phyloP scores from a whole-genome alignment of 1,284 basidiomycete species.

The Caloboletus inedulis region DNA sequence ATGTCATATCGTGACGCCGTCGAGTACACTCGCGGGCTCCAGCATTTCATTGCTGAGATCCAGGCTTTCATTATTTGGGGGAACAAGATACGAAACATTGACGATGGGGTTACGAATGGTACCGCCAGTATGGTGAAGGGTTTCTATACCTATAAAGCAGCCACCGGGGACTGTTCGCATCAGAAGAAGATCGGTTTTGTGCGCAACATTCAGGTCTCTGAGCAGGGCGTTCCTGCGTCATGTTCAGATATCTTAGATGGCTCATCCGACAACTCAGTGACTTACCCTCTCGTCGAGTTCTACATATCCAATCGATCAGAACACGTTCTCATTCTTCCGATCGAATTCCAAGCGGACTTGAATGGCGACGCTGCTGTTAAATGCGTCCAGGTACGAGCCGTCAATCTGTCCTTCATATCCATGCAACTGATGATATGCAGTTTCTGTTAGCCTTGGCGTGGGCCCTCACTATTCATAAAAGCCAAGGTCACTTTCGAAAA shows the following conservation, averaged over 20 bases:
- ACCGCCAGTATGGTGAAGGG: not conserved
- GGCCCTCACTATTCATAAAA: slow-evolving; percentile 82
- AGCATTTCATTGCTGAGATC: too few species aligned
- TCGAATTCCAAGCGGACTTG: not conserved
- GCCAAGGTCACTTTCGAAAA: slow-evolving; percentile 72
- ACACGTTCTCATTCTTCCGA: not conserved
- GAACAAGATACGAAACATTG: not conserved
- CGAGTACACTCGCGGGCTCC: too few species aligned
- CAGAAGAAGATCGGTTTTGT: not conserved
- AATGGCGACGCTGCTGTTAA: not conserved
- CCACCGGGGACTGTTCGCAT: not conserved
- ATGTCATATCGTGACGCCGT: too few species aligned
- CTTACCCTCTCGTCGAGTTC: not conserved
- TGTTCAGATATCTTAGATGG: fast-evolving
- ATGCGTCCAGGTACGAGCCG: not conserved
- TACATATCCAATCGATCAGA: not conserved
- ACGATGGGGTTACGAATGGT: not conserved
- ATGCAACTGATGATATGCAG: slow-evolving; percentile 22
- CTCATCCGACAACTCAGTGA: not conserved
- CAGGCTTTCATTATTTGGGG: too few species aligned
- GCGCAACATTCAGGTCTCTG: not conserved
- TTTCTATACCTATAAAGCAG: not conserved
- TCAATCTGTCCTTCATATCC: too few species aligned
- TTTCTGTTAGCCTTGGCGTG: slow-evolving; percentile 67
- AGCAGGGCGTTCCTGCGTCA: not conserved